Evolutionary conservation across 495 filamentous ascomycete genomes (phyloP), one percentile per base, ranked within the genome.

Genomic region (Symbiotaphrina buchneri): DNA sequence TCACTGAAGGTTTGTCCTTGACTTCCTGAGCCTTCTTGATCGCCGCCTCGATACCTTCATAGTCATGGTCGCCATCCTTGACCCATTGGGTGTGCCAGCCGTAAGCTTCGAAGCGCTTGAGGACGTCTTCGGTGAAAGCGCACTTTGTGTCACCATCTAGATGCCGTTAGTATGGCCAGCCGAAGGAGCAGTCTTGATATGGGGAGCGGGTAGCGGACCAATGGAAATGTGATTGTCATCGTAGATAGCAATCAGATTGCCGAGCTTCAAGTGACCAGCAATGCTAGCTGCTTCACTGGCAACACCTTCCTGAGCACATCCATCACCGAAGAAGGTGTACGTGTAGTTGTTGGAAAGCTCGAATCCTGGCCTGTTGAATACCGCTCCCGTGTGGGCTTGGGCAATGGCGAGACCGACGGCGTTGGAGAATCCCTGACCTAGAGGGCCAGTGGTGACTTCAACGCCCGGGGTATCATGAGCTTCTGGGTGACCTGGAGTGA

Each of bases 201-300:
- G 24, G 10, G n/a, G n/a, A n/a, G n/a, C n/a, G n/a, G 5, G 13
- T 10, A 6, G 32, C 65, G 42, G 56, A 78, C 74, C 71, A 42
- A 80, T 80, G 47, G 81, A 91, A 52, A 97, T 97, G 48, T 87
- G 75, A 65, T 99, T 99, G 63, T 99, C 87, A 48, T 99, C 87
- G 52, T 87, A 99, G 55, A 99, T 65, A 49, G 66, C 68, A 50
- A 99, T 95, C 38, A 99, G 59, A 67, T 95, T 99, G 39, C 87
- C 90, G 22, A 99, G 65, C 63, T 95, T 81, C 55, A 95, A 61
- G 58, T 99, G 87, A 51, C 87, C 87, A 41, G 87, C 87, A 46
- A 74, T 65, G 29, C 81, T 91, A 40, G 71, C 82, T 39, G 87
- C 90, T 59, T 99, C 87, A 49, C 65, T 64, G 38, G 90, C 76